phyloP scores from a whole-genome alignment of 1,284 basidiomycete species.

The Trametes sp. region DNA sequence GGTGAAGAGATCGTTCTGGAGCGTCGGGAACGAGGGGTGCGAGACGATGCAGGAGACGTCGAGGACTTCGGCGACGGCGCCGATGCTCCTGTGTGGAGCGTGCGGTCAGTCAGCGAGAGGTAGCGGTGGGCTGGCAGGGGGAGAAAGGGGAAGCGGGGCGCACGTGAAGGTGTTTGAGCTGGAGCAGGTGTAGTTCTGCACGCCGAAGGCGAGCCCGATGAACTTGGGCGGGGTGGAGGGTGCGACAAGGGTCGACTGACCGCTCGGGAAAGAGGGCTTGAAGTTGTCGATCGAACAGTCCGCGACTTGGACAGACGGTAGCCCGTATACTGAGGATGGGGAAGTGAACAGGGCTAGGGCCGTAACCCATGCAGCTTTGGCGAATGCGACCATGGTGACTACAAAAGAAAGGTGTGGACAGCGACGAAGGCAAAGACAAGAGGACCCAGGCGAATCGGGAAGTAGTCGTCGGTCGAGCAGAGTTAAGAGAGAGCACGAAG shows the following conservation, averaged over 20 bases:
- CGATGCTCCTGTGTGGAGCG: conserved; percentile 42
- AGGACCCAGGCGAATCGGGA: background rate
- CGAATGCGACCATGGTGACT: conserved; percentile 29
- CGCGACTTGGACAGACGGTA: conserved; percentile 16
- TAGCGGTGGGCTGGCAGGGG: background rate
- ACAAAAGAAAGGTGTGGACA: too few species aligned
- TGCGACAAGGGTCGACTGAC: conserved; percentile 37
- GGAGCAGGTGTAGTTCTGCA: conserved; percentile 53
- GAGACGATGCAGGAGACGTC: conserved; percentile 64
- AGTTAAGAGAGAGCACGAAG: conserved; percentile 21
- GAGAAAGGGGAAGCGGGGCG: too few species aligned
- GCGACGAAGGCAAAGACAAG: too few species aligned
- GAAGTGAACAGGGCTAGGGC: conserved; percentile 12
- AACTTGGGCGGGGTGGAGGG: conserved; percentile 43
- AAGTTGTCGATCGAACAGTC: conserved; percentile 35
- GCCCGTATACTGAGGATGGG: background rate
- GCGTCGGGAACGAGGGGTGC: conserved; percentile 46
- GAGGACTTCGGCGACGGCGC: conserved; percentile 65
- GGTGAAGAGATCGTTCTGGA: conserved; percentile 52
- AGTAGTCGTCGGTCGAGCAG: too few species aligned
- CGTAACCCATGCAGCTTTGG: conserved; percentile 18
- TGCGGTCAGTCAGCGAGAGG: background rate
- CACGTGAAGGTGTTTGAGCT: conserved; percentile 45
- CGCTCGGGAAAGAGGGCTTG: conserved; percentile 34
- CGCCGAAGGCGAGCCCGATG: conserved; percentile 51